Percentiles rank a stretch among this genome's conserved stretches.
Evolutionary conservation across 345 rosid genomes (phyloP).

Genomic region (Citrus hindsii): DNA sequence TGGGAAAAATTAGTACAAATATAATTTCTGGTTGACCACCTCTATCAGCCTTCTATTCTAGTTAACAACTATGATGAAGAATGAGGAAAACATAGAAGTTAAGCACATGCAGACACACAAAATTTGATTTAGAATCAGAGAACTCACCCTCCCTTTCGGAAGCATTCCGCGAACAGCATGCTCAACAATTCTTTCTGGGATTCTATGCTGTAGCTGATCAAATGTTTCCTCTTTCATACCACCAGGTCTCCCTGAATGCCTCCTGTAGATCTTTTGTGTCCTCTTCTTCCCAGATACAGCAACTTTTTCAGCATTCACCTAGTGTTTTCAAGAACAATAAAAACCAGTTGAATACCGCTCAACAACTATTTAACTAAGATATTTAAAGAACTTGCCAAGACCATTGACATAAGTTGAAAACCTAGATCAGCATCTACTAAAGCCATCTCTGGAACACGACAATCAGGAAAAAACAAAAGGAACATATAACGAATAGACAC

Average conservation of each 20-base stretch:
- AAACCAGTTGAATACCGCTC: constrained; percentile 1
- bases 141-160: constrained; percentile 94
- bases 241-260: constrained; percentile 99
- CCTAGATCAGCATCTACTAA: background rate
- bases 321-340: constrained; percentile 11
- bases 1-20: background rate
- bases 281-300: constrained; percentile 92
- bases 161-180: constrained; percentile 99
- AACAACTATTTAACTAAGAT: background rate
- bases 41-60: background rate
- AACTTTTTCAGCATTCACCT: constrained; percentile 98
- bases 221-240: constrained; percentile 97
- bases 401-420: background rate
- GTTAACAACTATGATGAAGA: background rate
- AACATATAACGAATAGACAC: background rate
- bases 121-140: constrained; percentile 10
- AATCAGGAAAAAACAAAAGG: background rate
- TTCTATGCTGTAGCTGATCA: constrained; percentile 82
- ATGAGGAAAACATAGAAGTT: background rate
- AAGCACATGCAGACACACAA: background rate
- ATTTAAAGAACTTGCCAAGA: background rate
- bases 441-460: background rate
- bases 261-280: constrained; percentile 92
- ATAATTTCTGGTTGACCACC: background rate
- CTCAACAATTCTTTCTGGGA: constrained; percentile 94